phyloP scores from a whole-genome alignment of 1,284 basidiomycete genomes.

The Malassezia furfur region DNA sequence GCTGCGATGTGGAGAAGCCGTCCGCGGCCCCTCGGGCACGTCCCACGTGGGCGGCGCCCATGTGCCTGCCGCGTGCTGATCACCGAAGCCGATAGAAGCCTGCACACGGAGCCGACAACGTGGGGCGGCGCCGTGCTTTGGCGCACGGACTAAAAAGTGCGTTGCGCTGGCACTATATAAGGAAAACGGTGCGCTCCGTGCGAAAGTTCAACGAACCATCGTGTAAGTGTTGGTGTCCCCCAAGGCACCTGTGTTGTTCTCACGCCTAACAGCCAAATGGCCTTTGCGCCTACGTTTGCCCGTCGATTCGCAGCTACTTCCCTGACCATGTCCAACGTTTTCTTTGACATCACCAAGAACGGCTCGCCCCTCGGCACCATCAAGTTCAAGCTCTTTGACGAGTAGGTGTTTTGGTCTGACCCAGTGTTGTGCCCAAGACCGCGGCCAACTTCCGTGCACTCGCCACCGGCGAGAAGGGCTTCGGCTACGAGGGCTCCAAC shows the following conservation, averaged over 20 bases:
- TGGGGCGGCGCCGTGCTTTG: not conserved
- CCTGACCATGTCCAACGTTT: constrained; percentile 53
- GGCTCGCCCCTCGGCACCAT: constrained; percentile 47
- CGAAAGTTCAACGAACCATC: not conserved
- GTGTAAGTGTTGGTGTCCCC: constrained; percentile 12
- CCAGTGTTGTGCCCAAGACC: constrained; percentile 29
- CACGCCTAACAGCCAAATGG: constrained; percentile 19
- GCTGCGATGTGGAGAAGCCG: not conserved
- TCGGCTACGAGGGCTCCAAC: constrained; percentile 61
- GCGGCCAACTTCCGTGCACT: constrained; percentile 51
- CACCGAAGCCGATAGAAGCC: constrained; percentile 17
- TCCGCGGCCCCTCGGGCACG: not conserved
- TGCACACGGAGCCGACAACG: not conserved
- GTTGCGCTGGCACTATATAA: constrained; percentile 9
- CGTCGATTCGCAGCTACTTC: constrained; percentile 37
- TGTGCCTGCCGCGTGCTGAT: not conserved
- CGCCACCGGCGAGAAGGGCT: constrained; percentile 64
- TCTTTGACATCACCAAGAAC: constrained; percentile 60
- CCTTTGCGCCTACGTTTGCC: constrained; percentile 28
- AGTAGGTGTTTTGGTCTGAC: constrained; percentile 13
- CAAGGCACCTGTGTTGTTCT: constrained; percentile 2
- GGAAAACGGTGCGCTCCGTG: not conserved
- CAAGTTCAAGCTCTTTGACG: constrained; percentile 37
- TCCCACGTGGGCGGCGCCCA: not conserved
- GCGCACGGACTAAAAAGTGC: constrained; percentile 11